Evolutionary conservation across 169 alveolate genomes (phyloP).

Genomic region (Eimeria sp.): DNA sequence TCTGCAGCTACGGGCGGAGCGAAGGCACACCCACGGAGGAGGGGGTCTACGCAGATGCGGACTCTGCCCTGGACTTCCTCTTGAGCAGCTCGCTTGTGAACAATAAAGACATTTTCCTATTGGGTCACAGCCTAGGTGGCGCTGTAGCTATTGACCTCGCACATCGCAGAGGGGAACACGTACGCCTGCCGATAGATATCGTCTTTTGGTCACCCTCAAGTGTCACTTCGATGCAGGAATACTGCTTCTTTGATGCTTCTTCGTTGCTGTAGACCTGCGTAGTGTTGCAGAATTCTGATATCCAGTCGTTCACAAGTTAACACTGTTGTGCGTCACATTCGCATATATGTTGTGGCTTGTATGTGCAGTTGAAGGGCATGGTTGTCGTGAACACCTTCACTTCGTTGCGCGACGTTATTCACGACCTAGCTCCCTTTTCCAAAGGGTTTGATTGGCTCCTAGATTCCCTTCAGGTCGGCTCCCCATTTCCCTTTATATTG

Average conservation of each 20-base stretch:
- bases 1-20: constrained; percentile 73
- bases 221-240: neutral
- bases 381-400: constrained; percentile 90
- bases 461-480: constrained; percentile 50
- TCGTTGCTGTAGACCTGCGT: neutral
- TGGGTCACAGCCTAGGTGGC: constrained; percentile 89
- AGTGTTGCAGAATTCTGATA: neutral
- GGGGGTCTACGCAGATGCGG: constrained; percentile 74
- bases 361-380: constrained; percentile 84
- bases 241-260: neutral
- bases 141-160: constrained; percentile 89
- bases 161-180: constrained; percentile 38
- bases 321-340: neutral
- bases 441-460: constrained; percentile 6
- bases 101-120: constrained; percentile 84
- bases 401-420: constrained; percentile 83
- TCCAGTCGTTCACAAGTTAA: neutral
- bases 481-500: neutral
- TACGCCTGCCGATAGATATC: neutral
- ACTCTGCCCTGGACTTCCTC: constrained; percentile 47
- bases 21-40: constrained; percentile 78
- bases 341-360: neutral
- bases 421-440: constrained; percentile 81
- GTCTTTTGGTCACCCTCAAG: neutral
- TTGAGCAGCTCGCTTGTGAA: neutral